These are phyloP conservation scores for Arxiozyma telluris DNA, from an alignment of 1,139 yeast genomes.

Conservation along the genomic window DNA sequence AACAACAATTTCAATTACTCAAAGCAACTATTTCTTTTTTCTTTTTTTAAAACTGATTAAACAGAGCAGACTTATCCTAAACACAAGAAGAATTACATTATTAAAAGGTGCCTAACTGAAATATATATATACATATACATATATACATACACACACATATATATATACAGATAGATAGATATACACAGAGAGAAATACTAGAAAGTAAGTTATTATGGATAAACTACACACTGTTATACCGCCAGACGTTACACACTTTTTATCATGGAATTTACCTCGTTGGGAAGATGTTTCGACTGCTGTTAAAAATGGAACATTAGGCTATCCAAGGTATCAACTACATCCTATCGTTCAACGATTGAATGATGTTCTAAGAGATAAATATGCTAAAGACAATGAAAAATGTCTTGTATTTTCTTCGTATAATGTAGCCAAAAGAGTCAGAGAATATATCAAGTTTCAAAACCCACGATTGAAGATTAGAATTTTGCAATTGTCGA, in stretches of 20 bases:
- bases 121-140: background rate
- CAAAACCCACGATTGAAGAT: constrained; percentile 34
- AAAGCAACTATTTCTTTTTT: too few species aligned
- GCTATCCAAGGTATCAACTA: constrained; percentile 36
- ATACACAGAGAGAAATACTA: background rate
- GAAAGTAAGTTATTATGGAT: background rate
- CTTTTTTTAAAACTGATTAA: too few species aligned
- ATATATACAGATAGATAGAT: background rate
- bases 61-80: too few species aligned
- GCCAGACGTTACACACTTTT: background rate
- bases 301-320: constrained; percentile 18
- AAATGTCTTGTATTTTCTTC: constrained; percentile 61
- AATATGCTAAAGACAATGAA: constrained; percentile 70
- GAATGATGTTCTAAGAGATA: constrained; percentile 37
- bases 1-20: too few species aligned
- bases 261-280: constrained; percentile 1
- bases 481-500: constrained; percentile 70
- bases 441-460: constrained; percentile 62
- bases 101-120: too few species aligned
- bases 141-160: too few species aligned
- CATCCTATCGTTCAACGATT: constrained; percentile 58
- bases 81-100: too few species aligned
- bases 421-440: constrained; percentile 69
- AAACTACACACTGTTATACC: background rate
- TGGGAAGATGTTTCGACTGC: constrained; percentile 2